Evolutionary conservation across 768 basidiomycete species (phyloP).

Genomic region (Strobilomyces confusus): DNA sequence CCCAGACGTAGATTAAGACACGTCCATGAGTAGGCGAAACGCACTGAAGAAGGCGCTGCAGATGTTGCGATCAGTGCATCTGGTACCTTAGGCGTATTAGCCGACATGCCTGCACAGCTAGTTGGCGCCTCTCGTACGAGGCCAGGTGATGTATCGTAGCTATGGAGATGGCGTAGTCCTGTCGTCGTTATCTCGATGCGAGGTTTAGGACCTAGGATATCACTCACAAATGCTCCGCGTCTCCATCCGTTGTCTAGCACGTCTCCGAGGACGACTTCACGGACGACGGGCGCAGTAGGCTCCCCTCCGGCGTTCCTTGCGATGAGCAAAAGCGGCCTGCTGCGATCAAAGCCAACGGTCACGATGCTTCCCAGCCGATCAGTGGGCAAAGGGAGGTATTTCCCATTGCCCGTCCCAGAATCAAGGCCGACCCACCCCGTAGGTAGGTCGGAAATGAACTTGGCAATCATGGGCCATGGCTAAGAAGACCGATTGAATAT

Average conservation of each 20-base stretch:
- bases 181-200: slow-evolving; percentile 3
- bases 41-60: slow-evolving; percentile 57
- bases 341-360: slow-evolving; percentile 85
- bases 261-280: slow-evolving; percentile 82
- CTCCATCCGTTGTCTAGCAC: slow-evolving; percentile 74
- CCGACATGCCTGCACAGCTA: slow-evolving; percentile 64
- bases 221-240: slow-evolving; percentile 71
- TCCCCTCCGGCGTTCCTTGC: slow-evolving; percentile 60
- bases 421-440: slow-evolving; percentile 86
- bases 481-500: slow-evolving; percentile 26
- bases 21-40: slow-evolving; percentile 71
- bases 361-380: slow-evolving; percentile 58
- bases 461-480: slow-evolving; percentile 88
- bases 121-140: slow-evolving; percentile 65
- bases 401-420: slow-evolving; percentile 95
- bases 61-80: not conserved
- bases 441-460: slow-evolving; percentile 67
- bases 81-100: not conserved
- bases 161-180: slow-evolving; percentile 97
- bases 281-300: slow-evolving; percentile 22
- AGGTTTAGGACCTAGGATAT: not conserved
- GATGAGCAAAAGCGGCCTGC: slow-evolving; percentile 70
- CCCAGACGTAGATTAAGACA: slow-evolving; percentile 94
- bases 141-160: slow-evolving; percentile 97
- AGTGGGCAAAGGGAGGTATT: slow-evolving; percentile 79